Percentiles rank a stretch among this genome's conserved stretches.
Conservation (phyloP, 129 eudicot genomes). For the Silybum marianum region DNA sequence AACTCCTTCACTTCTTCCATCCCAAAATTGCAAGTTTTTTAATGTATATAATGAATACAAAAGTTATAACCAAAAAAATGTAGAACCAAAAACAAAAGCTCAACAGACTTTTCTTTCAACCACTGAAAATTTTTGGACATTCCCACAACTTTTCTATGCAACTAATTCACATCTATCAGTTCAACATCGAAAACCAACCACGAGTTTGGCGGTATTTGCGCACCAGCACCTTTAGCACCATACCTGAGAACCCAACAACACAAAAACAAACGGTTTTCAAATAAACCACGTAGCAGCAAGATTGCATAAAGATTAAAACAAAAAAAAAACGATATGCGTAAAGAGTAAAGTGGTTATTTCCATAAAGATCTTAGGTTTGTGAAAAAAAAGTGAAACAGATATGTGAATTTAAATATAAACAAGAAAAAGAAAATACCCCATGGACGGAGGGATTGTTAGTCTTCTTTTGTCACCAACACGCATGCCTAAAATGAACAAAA, state of each 20-base stretch:
- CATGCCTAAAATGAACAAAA: slow-evolving; percentile 60
- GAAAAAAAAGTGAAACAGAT: no score
- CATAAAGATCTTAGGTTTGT: not conserved
- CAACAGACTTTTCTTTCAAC: not conserved
- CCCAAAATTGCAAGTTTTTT: not conserved
- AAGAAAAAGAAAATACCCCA: slow-evolving; percentile 64
- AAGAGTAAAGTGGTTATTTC: not conserved
- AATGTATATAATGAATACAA: not conserved
- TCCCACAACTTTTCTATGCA: not conserved
- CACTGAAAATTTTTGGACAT: not conserved
- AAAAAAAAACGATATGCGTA: no score
- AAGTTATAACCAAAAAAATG: not conserved
- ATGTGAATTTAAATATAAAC: not conserved
- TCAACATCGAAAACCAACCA: slow-evolving; percentile 90
- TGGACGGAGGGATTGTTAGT: slow-evolving; percentile 91
- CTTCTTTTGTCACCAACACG: slow-evolving; percentile 96
- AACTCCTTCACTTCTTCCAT: not conserved
- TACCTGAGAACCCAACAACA: slow-evolving; percentile 55
- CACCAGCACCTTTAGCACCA: slow-evolving; percentile 72
- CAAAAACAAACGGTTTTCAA: not conserved
- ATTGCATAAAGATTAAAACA: not conserved
- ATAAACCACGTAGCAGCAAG: not conserved
- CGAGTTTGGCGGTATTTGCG: slow-evolving; percentile 75
- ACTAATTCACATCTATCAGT: slow-evolving; percentile 64
- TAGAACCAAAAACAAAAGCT: slow-evolving; percentile 1